A percentile compares a stretch with the other conserved stretches of the same genome.
Conservation (phyloP, 371 early-diverging fungal species). For the Mortierella sp. region DNA sequence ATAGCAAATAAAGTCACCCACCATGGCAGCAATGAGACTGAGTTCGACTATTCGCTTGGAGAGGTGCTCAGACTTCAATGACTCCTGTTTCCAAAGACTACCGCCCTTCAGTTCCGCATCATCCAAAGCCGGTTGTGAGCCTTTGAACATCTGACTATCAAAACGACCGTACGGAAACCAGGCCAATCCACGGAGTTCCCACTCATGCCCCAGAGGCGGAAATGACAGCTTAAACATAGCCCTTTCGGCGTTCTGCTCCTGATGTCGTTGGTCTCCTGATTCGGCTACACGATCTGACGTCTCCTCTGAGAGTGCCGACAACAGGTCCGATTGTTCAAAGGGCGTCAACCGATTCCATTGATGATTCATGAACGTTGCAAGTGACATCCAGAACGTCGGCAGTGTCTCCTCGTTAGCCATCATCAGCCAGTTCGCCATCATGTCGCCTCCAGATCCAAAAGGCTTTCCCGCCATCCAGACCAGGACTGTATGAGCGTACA, state of each 20-base stretch:
- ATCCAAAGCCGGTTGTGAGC: conserved; percentile 24
- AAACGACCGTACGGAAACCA: conserved; percentile 58
- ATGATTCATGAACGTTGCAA: conserved; percentile 49
- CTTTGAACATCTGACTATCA: conserved; percentile 59
- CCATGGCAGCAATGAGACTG: conserved; percentile 53
- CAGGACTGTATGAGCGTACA: conserved; percentile 52
- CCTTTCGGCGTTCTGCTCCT: conserved; percentile 5
- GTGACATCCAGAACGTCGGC: conserved; percentile 48
- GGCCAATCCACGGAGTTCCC: conserved; percentile 57
- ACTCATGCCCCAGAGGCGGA: conserved; percentile 54
- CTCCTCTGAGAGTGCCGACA: conserved; percentile 46
- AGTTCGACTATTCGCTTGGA: conserved; percentile 46
- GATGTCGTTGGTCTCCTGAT: neutral
- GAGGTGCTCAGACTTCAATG: conserved; percentile 23
- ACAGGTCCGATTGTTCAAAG: conserved; percentile 54
- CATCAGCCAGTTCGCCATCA: conserved; percentile 38
- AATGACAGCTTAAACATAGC: conserved; percentile 19
- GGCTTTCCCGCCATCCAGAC: conserved; percentile 55
- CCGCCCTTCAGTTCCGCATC: conserved; percentile 42
- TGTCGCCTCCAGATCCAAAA: conserved; percentile 37
- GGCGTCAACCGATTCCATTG: conserved; percentile 47
- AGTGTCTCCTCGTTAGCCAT: conserved; percentile 29
- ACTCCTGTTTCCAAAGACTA: conserved; percentile 44
- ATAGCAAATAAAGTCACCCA: no score
- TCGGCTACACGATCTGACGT: conserved; percentile 10